phyloP scores from a whole-genome alignment of 2,329 filamentous ascomycete species.

The Colletotrichum sojae region DNA sequence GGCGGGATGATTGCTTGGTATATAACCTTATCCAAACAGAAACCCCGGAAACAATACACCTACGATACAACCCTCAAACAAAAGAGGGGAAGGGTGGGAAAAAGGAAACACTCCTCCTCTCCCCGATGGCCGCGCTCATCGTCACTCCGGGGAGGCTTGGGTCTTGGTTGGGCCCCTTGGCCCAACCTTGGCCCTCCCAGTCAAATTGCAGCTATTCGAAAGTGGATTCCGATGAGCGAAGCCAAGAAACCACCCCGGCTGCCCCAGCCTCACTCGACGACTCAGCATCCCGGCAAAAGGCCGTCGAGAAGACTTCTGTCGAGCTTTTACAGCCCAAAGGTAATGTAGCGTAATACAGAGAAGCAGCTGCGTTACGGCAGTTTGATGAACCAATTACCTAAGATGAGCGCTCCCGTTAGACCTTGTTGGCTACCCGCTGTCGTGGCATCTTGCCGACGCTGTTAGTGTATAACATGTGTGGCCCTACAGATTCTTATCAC shows the following conservation, averaged over 20 bases:
- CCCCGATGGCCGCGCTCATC: constrained; percentile 33
- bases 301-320: not conserved
- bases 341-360: no score
- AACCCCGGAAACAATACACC: not conserved
- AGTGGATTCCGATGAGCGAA: constrained; percentile 33
- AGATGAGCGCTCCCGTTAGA: constrained; percentile 1
- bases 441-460: no score
- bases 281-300: constrained; percentile 30
- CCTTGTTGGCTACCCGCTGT: not conserved
- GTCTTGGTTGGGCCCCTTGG: constrained; percentile 33
- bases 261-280: constrained; percentile 37
- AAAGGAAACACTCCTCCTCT: not conserved
- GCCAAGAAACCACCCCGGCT: constrained; percentile 30
- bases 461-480: no score
- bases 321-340: no score
- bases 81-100: constrained; percentile 2
- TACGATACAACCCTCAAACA: not conserved
- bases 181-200: constrained; percentile 20
- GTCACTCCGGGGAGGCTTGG: constrained; percentile 37
- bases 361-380: no score
- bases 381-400: constrained; percentile 14
- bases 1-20: constrained; percentile 27
- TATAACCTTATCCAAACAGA: constrained; percentile 13
- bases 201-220: constrained; percentile 34
- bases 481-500: no score